Percentiles rank a stretch among this genome's conserved stretches.
Conservation (phyloP, 2,329 filamentous ascomycete species). For the Aureobasidium pullulans region DNA sequence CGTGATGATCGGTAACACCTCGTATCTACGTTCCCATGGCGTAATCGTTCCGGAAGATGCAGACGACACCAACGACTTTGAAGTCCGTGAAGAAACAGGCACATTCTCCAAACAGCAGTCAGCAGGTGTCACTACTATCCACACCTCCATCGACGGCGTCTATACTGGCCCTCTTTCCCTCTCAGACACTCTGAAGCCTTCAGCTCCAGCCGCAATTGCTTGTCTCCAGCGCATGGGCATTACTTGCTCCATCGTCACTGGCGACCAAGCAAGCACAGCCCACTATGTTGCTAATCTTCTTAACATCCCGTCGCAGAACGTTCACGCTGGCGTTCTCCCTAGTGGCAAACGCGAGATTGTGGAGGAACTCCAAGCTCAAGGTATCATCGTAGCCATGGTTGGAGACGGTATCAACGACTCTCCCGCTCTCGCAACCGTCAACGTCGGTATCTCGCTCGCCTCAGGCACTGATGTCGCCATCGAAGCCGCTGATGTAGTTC, state of each 20-base stretch:
- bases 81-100: conserved; percentile 15
- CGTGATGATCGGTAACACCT: conserved; percentile 76
- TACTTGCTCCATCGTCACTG: conserved; percentile 84
- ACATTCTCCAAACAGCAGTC: conserved; percentile 21
- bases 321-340: conserved; percentile 82
- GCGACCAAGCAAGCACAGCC: conserved; percentile 80
- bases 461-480: conserved; percentile 95
- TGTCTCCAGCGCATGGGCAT: conserved; percentile 81
- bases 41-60: conserved; percentile 59
- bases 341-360: conserved; percentile 87
- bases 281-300: conserved; percentile 74
- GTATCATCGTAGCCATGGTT: conserved; percentile 87
- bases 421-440: conserved; percentile 83
- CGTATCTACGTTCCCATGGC: conserved; percentile 64
- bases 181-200: conserved; percentile 84
- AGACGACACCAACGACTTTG: conserved; percentile 34
- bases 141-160: conserved; percentile 73
- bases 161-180: conserved; percentile 81
- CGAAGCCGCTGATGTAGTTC: conserved; percentile 91
- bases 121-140: conserved; percentile 81
- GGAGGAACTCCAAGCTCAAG: conserved; percentile 62
- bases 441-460: conserved; percentile 87
- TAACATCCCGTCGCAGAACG: conserved; percentile 67
- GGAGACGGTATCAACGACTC: conserved; percentile 98
- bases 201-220: conserved; percentile 69